Conservation (phyloP, 805 yeast species). For the Scheffersomyces ergatensis region DNA sequence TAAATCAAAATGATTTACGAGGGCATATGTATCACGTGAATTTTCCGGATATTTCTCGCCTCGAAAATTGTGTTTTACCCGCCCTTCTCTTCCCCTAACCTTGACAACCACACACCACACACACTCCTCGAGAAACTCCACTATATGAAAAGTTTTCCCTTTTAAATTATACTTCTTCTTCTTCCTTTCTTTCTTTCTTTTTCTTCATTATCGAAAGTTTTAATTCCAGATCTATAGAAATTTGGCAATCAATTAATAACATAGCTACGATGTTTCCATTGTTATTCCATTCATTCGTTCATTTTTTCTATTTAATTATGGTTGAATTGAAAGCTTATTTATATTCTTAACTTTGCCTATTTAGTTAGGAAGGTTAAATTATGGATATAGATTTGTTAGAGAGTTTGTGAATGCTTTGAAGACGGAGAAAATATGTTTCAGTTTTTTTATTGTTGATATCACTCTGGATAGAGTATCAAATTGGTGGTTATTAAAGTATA, state of each 20-base stretch:
- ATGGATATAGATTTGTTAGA: conserved; percentile 9
- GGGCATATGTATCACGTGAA: too few species aligned
- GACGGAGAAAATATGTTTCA: conserved; percentile 11
- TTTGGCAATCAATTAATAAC: conserved; percentile 26
- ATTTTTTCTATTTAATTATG: conserved; percentile 3
- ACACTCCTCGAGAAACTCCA: too few species aligned
- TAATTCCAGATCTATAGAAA: conserved; percentile 34
- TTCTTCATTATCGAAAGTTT: conserved; percentile 32
- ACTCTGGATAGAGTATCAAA: conserved; percentile 34
- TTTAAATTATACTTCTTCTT: too few species aligned
- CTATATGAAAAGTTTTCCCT: too few species aligned
- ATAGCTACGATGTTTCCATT: conserved; percentile 3
- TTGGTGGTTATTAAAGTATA: conserved; percentile 41
- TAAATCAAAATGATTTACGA: too few species aligned
- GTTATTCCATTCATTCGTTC: conserved; percentile 13
- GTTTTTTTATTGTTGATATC: conserved; percentile 25
- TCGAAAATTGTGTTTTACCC: too few species aligned
- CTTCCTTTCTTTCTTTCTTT: not conserved
- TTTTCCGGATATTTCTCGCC: too few species aligned
- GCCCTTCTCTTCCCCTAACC: too few species aligned
- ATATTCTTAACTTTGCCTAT: conserved; percentile 31
- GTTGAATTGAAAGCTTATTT: conserved; percentile 14
- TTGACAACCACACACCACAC: too few species aligned
- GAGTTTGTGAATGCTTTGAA: conserved; percentile 3
- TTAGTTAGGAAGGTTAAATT: conserved; percentile 32